A percentile compares a stretch with the other conserved stretches of the same genome.
These are phyloP conservation scores for Kitagawia praeruptora DNA, from an alignment of 129 eudicot genomes.

Conservation along the genomic window DNA sequence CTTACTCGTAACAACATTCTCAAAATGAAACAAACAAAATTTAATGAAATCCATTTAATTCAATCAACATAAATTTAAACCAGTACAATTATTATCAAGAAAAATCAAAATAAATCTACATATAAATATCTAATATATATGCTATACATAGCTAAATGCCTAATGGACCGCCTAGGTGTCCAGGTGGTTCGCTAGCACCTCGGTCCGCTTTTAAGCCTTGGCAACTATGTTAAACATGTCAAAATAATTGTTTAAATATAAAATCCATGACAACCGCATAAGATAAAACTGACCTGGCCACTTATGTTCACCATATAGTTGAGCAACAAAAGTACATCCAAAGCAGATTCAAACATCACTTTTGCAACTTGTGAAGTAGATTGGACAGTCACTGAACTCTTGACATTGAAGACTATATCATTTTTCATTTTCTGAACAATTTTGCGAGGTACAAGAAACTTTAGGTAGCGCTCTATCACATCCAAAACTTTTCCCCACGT, in stretches of 20 bases:
- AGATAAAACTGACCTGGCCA: constrained; percentile 60
- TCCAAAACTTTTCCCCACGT: constrained; percentile 72
- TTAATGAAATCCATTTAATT: no score
- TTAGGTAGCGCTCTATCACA: constrained; percentile 60
- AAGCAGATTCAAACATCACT: constrained; percentile 84
- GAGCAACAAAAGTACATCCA: constrained; percentile 64
- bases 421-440: constrained; percentile 30
- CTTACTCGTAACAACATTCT: no score
- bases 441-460: constrained; percentile 70
- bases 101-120: no score
- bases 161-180: no score
- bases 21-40: no score
- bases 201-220: no score
- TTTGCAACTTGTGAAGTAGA: constrained; percentile 82
- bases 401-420: constrained; percentile 37
- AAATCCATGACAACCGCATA: background rate
- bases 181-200: no score
- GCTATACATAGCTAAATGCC: no score
- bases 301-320: constrained; percentile 74
- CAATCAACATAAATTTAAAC: no score
- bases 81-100: no score
- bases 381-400: constrained; percentile 48
- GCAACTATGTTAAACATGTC: no score
- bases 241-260: background rate
- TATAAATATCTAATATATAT: no score